phyloP scores from a whole-genome alignment of 2,329 filamentous ascomycete genomes.

The Trichoderma asperellum region DNA sequence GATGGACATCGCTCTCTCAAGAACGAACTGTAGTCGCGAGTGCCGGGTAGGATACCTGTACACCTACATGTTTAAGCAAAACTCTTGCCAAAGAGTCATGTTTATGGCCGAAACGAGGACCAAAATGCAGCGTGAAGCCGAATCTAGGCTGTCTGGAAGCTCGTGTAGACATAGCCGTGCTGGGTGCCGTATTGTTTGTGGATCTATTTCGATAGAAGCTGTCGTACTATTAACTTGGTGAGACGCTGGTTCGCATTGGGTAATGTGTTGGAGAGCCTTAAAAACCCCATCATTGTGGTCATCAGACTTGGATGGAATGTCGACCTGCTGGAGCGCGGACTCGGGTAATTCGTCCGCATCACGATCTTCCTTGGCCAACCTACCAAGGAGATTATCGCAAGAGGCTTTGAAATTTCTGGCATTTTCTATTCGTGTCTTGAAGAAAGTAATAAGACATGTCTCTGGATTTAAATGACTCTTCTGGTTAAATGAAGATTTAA shows the following conservation, averaged over 20 bases:
- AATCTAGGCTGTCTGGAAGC: background rate
- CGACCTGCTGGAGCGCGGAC: background rate
- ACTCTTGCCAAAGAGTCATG: slow-evolving; percentile 6
- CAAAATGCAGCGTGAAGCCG: background rate
- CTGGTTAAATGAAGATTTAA: background rate
- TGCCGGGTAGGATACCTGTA: too few species aligned
- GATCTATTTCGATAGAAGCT: background rate
- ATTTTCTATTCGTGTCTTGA: background rate
- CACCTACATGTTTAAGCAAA: background rate
- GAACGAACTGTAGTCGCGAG: too few species aligned
- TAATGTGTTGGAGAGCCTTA: background rate
- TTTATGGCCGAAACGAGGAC: background rate
- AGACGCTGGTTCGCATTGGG: slow-evolving; percentile 7
- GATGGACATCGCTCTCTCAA: too few species aligned
- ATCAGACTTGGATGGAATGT: background rate
- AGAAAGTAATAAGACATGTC: background rate
- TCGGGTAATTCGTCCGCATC: background rate
- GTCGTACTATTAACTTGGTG: background rate
- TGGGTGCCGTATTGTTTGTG: slow-evolving; percentile 14
- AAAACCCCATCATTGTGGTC: background rate
- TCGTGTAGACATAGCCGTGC: slow-evolving; percentile 24
- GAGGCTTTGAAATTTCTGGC: background rate
- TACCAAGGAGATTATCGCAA: background rate
- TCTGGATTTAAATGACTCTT: background rate
- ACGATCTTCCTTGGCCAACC: background rate